Evolutionary conservation across 495 filamentous ascomycete species (phyloP).

Genomic region (Penicillium bialowiezense): DNA sequence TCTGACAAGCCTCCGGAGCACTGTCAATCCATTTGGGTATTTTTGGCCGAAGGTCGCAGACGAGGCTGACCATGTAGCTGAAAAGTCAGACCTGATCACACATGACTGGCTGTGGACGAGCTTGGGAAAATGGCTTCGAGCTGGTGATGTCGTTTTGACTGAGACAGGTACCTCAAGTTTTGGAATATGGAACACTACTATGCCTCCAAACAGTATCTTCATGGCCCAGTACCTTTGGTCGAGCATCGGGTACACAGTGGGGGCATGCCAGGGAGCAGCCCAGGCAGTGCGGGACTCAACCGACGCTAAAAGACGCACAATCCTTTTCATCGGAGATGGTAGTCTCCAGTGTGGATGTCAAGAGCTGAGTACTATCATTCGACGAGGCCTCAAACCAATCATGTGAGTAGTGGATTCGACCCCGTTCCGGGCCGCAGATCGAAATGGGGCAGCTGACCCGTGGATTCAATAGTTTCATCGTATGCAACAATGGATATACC

Average conservation of each 20-base stretch:
- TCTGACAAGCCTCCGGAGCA: not conserved
- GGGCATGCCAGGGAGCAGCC: not conserved
- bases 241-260: not conserved
- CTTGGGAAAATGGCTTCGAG: not conserved
- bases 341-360: not conserved
- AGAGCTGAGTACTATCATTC: not conserved
- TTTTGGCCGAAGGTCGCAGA: not conserved
- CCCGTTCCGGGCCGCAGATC: not conserved
- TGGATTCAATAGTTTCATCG: not conserved
- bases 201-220: not conserved
- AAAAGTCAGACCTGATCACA: not conserved
- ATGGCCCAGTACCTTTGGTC: not conserved
- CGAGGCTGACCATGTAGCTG: not conserved
- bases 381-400: not conserved
- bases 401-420: not conserved
- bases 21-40: not conserved
- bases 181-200: not conserved
- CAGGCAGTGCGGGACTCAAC: not conserved
- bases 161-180: not conserved
- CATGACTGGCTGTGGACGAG: not conserved
- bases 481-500: not conserved
- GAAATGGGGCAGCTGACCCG: not conserved
- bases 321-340: slow-evolving; percentile 4
- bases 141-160: not conserved
- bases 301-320: not conserved